Conservation (phyloP, 352 stramenopile species). For the Phytophthora constricta region DNA sequence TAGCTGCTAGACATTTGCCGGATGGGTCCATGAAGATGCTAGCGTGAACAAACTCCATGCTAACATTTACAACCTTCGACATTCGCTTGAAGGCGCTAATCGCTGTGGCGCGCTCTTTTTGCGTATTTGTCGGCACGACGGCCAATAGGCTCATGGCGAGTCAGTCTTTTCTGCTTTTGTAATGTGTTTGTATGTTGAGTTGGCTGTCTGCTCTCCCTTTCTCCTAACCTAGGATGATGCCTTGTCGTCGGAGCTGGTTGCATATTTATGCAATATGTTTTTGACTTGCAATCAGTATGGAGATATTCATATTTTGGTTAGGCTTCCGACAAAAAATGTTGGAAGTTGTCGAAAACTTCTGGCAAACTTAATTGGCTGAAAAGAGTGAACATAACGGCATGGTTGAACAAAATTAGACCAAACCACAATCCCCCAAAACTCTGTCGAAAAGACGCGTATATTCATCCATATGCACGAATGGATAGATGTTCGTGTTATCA, state of each 20-base stretch:
- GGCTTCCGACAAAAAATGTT: constrained; percentile 9
- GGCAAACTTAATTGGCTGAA: constrained; percentile 30
- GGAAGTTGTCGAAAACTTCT: not conserved
- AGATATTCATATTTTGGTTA: constrained; percentile 9
- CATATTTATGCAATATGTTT: constrained; percentile 11
- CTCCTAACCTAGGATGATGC: not conserved
- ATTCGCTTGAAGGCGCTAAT: constrained; percentile 6
- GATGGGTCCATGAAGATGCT: not conserved
- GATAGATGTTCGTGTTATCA: no score
- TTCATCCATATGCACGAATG: constrained; percentile 1
- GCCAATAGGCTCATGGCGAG: constrained; percentile 3
- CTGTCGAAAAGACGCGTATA: not conserved
- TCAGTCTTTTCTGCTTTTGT: not conserved
- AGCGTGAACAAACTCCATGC: not conserved
- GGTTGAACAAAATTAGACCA: constrained; percentile 17
- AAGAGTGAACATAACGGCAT: constrained; percentile 1
- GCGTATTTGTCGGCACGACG: not conserved
- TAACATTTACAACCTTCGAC: not conserved
- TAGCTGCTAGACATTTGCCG: not conserved
- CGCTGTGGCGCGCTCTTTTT: constrained; percentile 3
- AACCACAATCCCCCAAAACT: not conserved
- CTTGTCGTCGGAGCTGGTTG: not conserved
- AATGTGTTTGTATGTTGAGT: not conserved
- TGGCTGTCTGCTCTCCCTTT: not conserved
- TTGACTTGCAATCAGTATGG: not conserved